Evolutionary conservation across 345 rosid genomes (phyloP), one percentile per base, ranked within the genome.

Genomic region (Pistacia vera): DNA sequence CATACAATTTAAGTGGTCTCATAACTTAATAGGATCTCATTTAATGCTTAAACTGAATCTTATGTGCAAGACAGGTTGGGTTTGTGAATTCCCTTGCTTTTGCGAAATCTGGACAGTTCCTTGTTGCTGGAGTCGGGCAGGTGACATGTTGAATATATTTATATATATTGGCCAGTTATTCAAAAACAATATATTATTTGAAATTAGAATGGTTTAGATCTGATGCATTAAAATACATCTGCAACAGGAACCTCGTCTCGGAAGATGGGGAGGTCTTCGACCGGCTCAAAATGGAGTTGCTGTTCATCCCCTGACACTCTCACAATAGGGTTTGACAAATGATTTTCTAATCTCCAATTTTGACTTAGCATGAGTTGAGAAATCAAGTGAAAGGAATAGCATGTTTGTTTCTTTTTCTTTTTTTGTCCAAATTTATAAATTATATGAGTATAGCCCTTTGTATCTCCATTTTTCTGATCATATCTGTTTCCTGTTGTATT

Each of bases 61-160:
- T 76, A 12, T 79, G 13, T 35, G 46, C 9, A 70, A 81, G 73
- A 58, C 90, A 94, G 99, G 82, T 84, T 77, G 99, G 99, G 18
- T 97, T 92, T 82, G 96, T 94, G 58, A 97, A 97, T 83, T 92
- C 98, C 65, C 44, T 97, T 87, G 98, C 97, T 62, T 84, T 97
- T 78, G 93, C 99, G 66, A 89, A 88, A 76, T 92, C 99, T 13
- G 99, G 98, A 75, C 84, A 77, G 80, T 94, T 97, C 81, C 85
- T 97, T 54, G 59, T 90, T 58, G 97, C 98, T 66, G 98, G 95
- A 77, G 93, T 97, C 72, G 99, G 99, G 54, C 89, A 91, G 90
- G 99, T 94, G 63, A 77, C 41, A 14, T 12, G 22, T 66, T 59
- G 41, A 54, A 41, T 6, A 41, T 41, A 41, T 41, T 7, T 41